Percentiles rank a stretch among this genome's conserved stretches.
Evolutionary conservation across 306 rosid species (phyloP).

Genomic region (Spatholobus suberectus): DNA sequence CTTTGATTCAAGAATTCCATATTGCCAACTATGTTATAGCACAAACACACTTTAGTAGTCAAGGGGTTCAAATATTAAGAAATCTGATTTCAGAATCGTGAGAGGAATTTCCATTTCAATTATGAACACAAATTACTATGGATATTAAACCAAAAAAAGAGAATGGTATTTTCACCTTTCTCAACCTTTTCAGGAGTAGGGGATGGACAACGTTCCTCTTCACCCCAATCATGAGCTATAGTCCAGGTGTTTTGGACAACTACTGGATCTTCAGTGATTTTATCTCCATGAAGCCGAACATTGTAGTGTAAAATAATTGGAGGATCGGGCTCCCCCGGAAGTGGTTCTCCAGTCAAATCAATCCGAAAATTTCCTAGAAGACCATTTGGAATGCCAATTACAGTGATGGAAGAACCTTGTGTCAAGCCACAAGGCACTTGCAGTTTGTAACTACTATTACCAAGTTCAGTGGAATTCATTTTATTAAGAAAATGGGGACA

Average conservation of each 20-base stretch:
- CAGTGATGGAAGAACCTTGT: conserved; percentile 91
- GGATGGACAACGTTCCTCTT: conserved; percentile 96
- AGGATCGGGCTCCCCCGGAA: conserved; percentile 98
- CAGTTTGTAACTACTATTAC: conserved; percentile 63
- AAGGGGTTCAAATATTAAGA: conserved; percentile 12
- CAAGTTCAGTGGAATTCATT: conserved; percentile 70
- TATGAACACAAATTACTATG: conserved; percentile 10
- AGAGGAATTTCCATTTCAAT: conserved; percentile 21
- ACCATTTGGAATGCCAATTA: conserved; percentile 91
- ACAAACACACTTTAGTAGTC: conserved; percentile 23
- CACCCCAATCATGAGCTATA: conserved; percentile 94
- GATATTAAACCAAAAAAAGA: conserved; percentile 21
- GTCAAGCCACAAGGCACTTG: conserved; percentile 93
- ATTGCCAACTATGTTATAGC: not conserved
- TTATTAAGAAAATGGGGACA: conserved; percentile 92
- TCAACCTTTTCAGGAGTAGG: conserved; percentile 72
- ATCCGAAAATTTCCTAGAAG: conserved; percentile 86
- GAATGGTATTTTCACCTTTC: conserved; percentile 62
- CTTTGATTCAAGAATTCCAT: conserved; percentile 9
- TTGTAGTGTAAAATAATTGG: conserved; percentile 93
- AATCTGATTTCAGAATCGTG: conserved; percentile 27
- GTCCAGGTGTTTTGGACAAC: conserved; percentile 99
- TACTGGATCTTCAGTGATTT: conserved; percentile 94
- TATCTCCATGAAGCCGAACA: conserved; percentile 96
- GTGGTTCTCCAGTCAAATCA: conserved; percentile 89